Evolutionary conservation across 192 early-diverging fungal genomes (phyloP), one percentile per base, ranked within the genome.

Genomic region (Mortierella antarctica): DNA sequence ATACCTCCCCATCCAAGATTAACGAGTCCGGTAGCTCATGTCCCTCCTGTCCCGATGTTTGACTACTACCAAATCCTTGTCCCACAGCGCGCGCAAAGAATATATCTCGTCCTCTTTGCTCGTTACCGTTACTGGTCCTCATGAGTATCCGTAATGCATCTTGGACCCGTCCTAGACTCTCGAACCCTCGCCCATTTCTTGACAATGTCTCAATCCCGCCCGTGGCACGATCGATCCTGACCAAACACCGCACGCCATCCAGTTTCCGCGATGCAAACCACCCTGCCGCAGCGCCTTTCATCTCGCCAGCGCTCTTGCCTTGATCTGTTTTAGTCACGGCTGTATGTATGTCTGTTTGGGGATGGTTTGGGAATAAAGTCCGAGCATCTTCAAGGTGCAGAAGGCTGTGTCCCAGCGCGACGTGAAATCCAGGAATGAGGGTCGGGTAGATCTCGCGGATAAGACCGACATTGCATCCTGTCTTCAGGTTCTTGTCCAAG

Each of bases 1-100:
- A 88, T n/a, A 88, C 48, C 51, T 88, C 87, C 14, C 87, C 87
- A 62, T 88, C 87, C 20, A 88, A 42, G 12, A 85, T 66, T 56
- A 88, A 54, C 23, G 42, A 18, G 2, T 54, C 63, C 53, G 67
- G 63, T 17, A 73, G 9, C 4, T 7, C 13, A 17, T 47, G 13
- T 60, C 15, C 7, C 42, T 9, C 12, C 60, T 13, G 2, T 49
- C 40, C 17, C 48, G 0, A n/a, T 49, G 23, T 17, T 39, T 48
- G 57, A 21, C 49, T 9, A 6, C 15, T 44, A 3, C 31, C 42
- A 70, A 58, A 11, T 14, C 13, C 9, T 21, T 41, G 18, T 41
- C 45, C n/a, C 9, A 79, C 14, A 3, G 56, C 65, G 3, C 13
- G 55, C 12, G 21, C 51, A 44, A 79, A 78, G 64, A 74, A 74